These are phyloP conservation scores for Quercus alba DNA, from an alignment of 306 rosid genomes.

Conservation along the genomic window DNA sequence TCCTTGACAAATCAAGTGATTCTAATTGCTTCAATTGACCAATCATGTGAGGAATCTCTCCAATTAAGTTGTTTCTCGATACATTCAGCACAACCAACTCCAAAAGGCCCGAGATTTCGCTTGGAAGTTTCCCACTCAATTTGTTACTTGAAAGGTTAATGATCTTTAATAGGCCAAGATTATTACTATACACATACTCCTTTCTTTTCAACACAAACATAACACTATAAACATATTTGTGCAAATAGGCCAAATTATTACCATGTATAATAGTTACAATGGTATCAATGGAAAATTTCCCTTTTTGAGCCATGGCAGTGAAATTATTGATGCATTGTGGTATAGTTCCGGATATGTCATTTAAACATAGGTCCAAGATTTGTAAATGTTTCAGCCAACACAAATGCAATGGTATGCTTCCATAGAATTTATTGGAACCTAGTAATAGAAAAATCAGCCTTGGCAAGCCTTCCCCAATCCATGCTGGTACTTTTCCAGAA, in stretches of 20 bases:
- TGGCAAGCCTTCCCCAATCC: slow-evolving; percentile 6
- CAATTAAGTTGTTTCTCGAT: background rate
- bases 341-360: background rate
- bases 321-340: slow-evolving; percentile 14
- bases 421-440: slow-evolving; percentile 3
- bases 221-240: background rate
- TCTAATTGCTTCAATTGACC: background rate
- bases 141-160: background rate
- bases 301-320: background rate
- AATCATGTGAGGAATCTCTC: background rate
- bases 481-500: slow-evolving; percentile 24
- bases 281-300: background rate
- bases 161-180: background rate
- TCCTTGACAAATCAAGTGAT: background rate
- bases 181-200: background rate
- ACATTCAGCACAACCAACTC: too few species aligned
- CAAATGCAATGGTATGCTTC: slow-evolving; percentile 16
- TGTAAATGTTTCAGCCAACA: background rate
- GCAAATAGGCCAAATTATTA: background rate
- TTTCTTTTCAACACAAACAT: background rate
- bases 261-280: background rate
- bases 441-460: slow-evolving; percentile 11
- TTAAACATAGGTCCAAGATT: slow-evolving; percentile 11
- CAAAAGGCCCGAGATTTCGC: too few species aligned
- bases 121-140: background rate